phyloP scores from a whole-genome alignment of 805 yeast species.

The Candida khao-thaluensis region DNA sequence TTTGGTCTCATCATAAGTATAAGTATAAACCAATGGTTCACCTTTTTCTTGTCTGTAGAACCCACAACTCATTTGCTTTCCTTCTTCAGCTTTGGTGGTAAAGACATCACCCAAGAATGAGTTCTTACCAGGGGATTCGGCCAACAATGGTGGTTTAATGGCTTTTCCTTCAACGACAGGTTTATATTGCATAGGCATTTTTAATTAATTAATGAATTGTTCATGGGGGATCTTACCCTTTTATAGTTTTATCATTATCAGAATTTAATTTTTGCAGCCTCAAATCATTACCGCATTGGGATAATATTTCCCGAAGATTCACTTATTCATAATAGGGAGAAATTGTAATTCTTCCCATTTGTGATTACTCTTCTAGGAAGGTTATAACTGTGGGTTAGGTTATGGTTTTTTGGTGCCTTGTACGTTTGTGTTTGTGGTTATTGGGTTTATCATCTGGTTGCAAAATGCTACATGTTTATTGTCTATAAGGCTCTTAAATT shows the following conservation, averaged over 20 bases:
- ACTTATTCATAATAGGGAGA: too few relatives aligned
- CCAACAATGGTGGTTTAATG: constrained; percentile 56
- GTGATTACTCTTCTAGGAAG: too few relatives aligned
- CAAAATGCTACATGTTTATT: too few relatives aligned
- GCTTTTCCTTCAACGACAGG: constrained; percentile 53
- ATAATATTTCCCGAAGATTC: constrained; percentile 7
- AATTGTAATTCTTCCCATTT: too few relatives aligned
- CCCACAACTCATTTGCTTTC: constrained; percentile 61
- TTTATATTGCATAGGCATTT: constrained; percentile 56
- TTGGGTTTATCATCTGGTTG: too few relatives aligned
- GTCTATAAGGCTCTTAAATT: too few relatives aligned
- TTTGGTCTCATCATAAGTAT: constrained; percentile 67
- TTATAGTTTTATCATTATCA: too few relatives aligned
- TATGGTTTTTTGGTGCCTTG: too few relatives aligned
- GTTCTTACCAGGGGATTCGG: constrained; percentile 60
- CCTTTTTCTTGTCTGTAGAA: constrained; percentile 70
- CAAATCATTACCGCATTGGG: constrained; percentile 10
- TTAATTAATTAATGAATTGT: too few relatives aligned
- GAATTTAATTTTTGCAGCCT: constrained; percentile 4
- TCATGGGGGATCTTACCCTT: too few relatives aligned
- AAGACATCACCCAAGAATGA: constrained; percentile 67
- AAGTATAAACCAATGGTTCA: constrained; percentile 64
- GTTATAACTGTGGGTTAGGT: too few relatives aligned
- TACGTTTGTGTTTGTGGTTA: too few relatives aligned
- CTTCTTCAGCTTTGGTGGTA: constrained; percentile 59